phyloP scores from a whole-genome alignment of 108 stramenopile genomes.

The Pseudonitzschia multiseries region DNA sequence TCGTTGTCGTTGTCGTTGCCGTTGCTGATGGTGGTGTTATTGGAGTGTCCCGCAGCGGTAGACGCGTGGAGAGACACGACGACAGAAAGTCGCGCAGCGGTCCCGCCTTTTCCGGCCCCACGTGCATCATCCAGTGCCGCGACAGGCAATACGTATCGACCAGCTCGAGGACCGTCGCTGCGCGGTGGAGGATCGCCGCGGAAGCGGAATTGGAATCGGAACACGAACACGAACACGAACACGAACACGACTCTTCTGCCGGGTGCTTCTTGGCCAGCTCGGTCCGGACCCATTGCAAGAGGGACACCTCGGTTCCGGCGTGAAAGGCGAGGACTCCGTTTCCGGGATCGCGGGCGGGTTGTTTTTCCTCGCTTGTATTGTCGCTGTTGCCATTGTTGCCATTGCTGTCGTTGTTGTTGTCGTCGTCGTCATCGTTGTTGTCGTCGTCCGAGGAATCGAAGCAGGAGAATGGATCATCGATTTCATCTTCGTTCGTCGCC shows the following conservation, averaged over 20 bases:
- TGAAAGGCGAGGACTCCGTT: conserved; percentile 66
- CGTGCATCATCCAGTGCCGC: conserved; percentile 94
- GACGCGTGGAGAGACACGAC: conserved; percentile 21
- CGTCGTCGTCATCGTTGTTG: conserved; percentile 14
- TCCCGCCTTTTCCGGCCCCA: conserved; percentile 78
- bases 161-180: conserved; percentile 29
- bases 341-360: conserved; percentile 36
- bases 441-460: conserved; percentile 46
- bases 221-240: not conserved
- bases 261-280: conserved; percentile 24
- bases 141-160: conserved; percentile 73
- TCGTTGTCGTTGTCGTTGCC: too few relatives aligned
- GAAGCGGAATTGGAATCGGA: too few relatives aligned
- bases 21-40: too few relatives aligned
- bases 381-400: not conserved
- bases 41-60: too few relatives aligned
- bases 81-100: conserved; percentile 40
- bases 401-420: not conserved
- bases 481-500: conserved; percentile 2
- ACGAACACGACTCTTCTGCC: conserved; percentile 6
- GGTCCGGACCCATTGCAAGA: conserved; percentile 59
- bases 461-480: conserved; percentile 46
- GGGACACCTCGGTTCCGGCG: conserved; percentile 54
- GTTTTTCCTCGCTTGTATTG: not conserved
- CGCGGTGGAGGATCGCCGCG: not conserved